Evolutionary conservation across 2,329 filamentous ascomycete genomes (phyloP).

Genomic region (Diaporthe sp.): DNA sequence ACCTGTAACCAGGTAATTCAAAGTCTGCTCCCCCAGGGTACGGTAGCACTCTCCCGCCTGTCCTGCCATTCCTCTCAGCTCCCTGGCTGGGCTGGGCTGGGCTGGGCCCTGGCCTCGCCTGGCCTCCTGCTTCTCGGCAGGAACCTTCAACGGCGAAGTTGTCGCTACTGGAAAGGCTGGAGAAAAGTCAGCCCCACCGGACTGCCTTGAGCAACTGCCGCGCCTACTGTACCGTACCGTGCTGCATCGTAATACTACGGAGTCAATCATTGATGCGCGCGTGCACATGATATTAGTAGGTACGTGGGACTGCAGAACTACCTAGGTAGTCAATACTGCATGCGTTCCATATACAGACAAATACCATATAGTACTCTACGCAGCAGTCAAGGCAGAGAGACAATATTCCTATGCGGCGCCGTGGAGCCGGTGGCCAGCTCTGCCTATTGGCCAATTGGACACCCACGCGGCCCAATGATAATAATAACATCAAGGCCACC

Average conservation of each 20-base stretch:
- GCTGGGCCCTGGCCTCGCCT: not conserved
- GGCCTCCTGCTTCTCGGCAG: not conserved
- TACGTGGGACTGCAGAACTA: not conserved
- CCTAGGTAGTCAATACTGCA: not conserved
- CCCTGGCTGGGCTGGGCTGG: not conserved
- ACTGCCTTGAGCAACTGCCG: not conserved
- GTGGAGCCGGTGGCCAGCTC: not conserved
- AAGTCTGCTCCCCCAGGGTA: constrained; percentile 4
- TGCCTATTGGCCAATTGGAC: constrained; percentile 15
- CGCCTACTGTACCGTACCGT: not conserved
- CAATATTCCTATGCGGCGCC: not conserved
- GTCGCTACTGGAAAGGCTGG: not conserved
- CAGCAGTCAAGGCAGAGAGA: not conserved
- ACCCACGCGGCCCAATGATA: constrained; percentile 10
- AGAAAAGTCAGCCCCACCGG: not conserved
- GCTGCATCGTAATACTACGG: not conserved
- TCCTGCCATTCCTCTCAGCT: not conserved
- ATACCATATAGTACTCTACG: constrained; percentile 9
- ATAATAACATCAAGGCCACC: constrained; percentile 24
- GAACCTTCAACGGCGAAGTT: not conserved
- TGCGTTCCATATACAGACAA: not conserved
- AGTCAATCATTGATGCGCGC: not conserved
- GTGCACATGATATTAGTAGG: not conserved
- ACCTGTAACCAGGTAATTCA: constrained; percentile 1
- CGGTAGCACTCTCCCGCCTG: constrained; percentile 9